phyloP scores from a whole-genome alignment of 2,329 filamentous ascomycete species.

The Penicillium sclerotiorum region DNA sequence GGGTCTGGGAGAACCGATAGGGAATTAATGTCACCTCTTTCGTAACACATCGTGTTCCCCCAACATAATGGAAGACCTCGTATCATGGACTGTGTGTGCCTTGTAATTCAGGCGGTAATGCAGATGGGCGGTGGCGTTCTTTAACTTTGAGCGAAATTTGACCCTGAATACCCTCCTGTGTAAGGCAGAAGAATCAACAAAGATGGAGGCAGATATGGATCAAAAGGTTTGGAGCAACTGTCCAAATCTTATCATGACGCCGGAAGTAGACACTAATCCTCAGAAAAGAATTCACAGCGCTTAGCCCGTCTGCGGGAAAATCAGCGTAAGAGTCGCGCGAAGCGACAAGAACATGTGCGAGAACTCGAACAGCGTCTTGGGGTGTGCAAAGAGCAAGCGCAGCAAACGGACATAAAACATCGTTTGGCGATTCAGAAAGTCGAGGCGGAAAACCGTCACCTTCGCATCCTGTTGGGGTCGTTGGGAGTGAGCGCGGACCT shows the following conservation, averaged over 20 bases:
- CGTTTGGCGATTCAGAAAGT: slow-evolving; percentile 37
- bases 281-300: slow-evolving; percentile 29
- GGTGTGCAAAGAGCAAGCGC: slow-evolving; percentile 28
- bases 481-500: slow-evolving; percentile 27
- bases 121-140: too few relatives aligned
- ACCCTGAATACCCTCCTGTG: neutral
- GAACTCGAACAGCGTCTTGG: slow-evolving; percentile 39
- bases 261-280: neutral
- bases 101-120: neutral
- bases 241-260: neutral
- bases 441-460: slow-evolving; percentile 36
- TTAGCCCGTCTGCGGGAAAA: slow-evolving; percentile 47
- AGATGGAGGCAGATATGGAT: neutral
- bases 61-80: neutral
- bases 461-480: slow-evolving; percentile 29
- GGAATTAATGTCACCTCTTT: neutral
- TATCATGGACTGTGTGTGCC: neutral
- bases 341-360: slow-evolving; percentile 39
- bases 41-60: neutral
- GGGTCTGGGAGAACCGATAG: neutral
- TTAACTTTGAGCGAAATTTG: neutral
- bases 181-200: neutral
- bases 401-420: slow-evolving; percentile 37
- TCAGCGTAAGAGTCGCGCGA: slow-evolving; percentile 41
- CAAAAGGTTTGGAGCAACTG: neutral